Evolutionary conservation across 2,329 filamentous ascomycete genomes (phyloP).

Genomic region (Niveomyces coronatus): DNA sequence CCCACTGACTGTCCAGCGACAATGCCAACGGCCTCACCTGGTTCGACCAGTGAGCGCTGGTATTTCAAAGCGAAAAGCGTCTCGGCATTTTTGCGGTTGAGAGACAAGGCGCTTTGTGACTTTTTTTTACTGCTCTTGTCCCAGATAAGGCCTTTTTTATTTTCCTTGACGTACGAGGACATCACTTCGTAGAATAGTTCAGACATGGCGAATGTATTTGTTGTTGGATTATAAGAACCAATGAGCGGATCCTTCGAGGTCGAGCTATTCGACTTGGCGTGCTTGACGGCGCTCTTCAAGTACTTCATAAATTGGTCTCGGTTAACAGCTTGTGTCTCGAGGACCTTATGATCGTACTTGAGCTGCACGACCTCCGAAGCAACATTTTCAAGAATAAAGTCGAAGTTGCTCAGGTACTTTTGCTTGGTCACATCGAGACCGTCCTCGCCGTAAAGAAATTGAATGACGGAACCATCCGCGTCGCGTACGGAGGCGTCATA

Average conservation of each 20-base stretch:
- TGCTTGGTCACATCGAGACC: constrained; percentile 91
- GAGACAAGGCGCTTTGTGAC: constrained; percentile 16
- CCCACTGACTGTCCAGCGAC: constrained; percentile 94
- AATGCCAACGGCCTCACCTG: constrained; percentile 92
- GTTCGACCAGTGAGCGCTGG: constrained; percentile 80
- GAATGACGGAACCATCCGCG: constrained; percentile 82
- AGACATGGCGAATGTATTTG: constrained; percentile 75
- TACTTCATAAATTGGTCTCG: constrained; percentile 58
- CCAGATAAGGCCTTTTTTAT: constrained; percentile 50
- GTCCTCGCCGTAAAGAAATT: constrained; percentile 95
- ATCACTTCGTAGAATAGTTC: constrained; percentile 71
- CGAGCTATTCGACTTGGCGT: constrained; percentile 44
- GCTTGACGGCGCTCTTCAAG: constrained; percentile 74
- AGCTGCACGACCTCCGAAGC: constrained; percentile 69
- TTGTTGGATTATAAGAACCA: constrained; percentile 62
- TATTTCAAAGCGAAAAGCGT: constrained; percentile 87
- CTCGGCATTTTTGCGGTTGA: constrained; percentile 66
- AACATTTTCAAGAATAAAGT: constrained; percentile 81
- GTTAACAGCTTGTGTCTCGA: constrained; percentile 36
- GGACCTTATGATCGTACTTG: constrained; percentile 47
- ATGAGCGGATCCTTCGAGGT: constrained; percentile 67
- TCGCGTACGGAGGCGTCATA: constrained; percentile 94
- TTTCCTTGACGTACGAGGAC: constrained; percentile 68
- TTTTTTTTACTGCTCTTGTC: constrained; percentile 31
- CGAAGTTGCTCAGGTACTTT: constrained; percentile 81